Evolutionary conservation across 345 rosid genomes (phyloP).

Genomic region (Boechera stricta): DNA sequence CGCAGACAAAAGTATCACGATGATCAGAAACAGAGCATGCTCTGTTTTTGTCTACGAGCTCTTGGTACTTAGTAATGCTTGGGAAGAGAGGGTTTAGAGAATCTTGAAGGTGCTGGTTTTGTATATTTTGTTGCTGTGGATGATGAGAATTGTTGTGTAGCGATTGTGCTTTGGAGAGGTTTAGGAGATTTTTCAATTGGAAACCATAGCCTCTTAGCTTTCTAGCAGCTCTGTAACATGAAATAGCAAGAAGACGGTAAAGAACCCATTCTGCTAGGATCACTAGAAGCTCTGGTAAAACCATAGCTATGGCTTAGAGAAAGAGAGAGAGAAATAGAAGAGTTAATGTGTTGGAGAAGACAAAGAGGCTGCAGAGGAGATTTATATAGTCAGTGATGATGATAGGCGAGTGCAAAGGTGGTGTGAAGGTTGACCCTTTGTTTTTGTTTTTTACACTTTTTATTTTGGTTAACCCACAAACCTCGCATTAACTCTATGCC

Average conservation of each 20-base stretch:
- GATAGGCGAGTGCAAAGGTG: conserved; percentile 44
- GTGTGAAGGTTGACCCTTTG: conserved; percentile 47
- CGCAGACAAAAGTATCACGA: conserved; percentile 57
- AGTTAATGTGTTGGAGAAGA: conserved; percentile 39
- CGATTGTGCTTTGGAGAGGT: conserved; percentile 35
- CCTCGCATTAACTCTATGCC: conserved; percentile 41
- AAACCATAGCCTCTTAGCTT: conserved; percentile 65
- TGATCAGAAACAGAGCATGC: conserved; percentile 41
- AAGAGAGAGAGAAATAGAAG: not conserved
- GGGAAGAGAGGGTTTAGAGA: conserved; percentile 47
- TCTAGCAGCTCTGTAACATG: conserved; percentile 67
- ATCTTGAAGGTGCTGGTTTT: conserved; percentile 23
- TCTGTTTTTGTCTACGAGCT: conserved; percentile 46
- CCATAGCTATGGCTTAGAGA: conserved; percentile 49
- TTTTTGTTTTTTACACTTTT: not conserved
- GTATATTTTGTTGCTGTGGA: conserved; percentile 26
- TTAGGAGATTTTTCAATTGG: conserved; percentile 48
- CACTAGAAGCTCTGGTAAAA: conserved; percentile 55
- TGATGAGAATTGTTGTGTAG: conserved; percentile 30
- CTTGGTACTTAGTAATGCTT: conserved; percentile 43
- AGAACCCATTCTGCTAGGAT: conserved; percentile 66
- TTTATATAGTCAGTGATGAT: conserved; percentile 34
- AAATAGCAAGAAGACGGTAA: conserved; percentile 64
- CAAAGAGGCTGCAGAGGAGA: conserved; percentile 27
- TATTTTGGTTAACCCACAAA: conserved; percentile 39